Evolutionary conservation across 257 asterid species (phyloP), one percentile per base, ranked within the genome.

Genomic region (Echium plantagineum): DNA sequence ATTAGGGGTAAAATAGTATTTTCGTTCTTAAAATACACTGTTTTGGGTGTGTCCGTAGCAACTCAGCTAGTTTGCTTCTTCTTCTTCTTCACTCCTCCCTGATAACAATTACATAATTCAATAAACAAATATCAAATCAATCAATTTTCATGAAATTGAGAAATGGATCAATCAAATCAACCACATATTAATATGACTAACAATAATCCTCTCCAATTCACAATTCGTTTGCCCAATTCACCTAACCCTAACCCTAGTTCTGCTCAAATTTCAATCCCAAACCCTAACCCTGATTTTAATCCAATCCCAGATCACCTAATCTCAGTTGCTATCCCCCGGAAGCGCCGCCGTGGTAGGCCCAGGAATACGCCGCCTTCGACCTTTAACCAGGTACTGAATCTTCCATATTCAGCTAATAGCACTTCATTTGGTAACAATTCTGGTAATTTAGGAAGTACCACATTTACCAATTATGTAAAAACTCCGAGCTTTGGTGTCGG

Each of bases 291-390:
- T 9, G 60, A 61, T 35, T 52, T 68, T 55, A 62, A 57, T 62
- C 66, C 68, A 21, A 72, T 71, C 55, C 76, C 73, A 15, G 71
- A 79, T 15, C 78, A 79, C 61, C 61, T 75, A 52, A 57, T 72
- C 6, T 74, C 83, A 17, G 72, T 73, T 35, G 73, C 85, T 51
- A 67, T 91, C 32, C 95, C 97, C 4, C 80, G 83, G 70, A 83
- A 84, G 60, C 85, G 77, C 63, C 79, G 96, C 46, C 80, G 95
- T 19, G 94, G 94, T 59, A 73, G 98, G 47, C 93, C 88, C 6
- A 78, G 94, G 61, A 85, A 66, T 52, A 68, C 77, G 65, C 66
- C 77, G 65, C 47, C 80, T 21, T 32, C 74, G 32, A 66, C 75
- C 24, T 53, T 66, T 18, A 74, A 75, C 75, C 88, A 77, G 82